These are phyloP conservation scores for Grosmannia penicillata DNA, from an alignment of 2,329 filamentous ascomycete genomes.

Conservation along the genomic window DNA sequence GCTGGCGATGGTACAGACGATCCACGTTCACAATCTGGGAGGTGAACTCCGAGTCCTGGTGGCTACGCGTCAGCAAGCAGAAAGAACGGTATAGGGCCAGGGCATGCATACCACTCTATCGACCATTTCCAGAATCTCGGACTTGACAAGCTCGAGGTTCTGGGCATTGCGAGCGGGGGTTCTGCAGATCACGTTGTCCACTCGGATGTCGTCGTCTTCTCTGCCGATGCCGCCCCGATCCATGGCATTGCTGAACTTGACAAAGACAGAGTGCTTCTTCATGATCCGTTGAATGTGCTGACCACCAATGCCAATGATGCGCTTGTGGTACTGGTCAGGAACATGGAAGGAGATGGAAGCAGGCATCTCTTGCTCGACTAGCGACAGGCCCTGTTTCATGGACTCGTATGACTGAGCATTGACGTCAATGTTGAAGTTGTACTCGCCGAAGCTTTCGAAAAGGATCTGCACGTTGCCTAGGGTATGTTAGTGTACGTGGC, in stretches of 20 bases:
- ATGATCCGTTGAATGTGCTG: slow-evolving; percentile 99
- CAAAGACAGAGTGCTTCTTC: slow-evolving; percentile 99
- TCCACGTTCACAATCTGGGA: slow-evolving; percentile 89
- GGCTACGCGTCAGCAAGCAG: too few species aligned
- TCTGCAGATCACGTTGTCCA: slow-evolving; percentile 97
- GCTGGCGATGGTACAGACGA: slow-evolving; percentile 85
- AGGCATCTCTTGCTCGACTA: slow-evolving; percentile 98
- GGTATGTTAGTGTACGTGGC: not conserved
- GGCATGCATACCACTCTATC: slow-evolving; percentile 61
- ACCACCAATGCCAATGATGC: slow-evolving; percentile 95
- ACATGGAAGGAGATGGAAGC: slow-evolving; percentile 98
- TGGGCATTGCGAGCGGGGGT: slow-evolving; percentile 94
- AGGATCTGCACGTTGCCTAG: slow-evolving; percentile 90
- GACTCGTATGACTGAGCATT: slow-evolving; percentile 85
- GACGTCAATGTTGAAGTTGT: slow-evolving; percentile 99
- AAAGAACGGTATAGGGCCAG: slow-evolving; percentile 6
- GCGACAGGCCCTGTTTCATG: slow-evolving; percentile 77
- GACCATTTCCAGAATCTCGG: slow-evolving; percentile 99
- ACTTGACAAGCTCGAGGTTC: slow-evolving; percentile 92
- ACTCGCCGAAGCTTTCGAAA: slow-evolving; percentile 98
- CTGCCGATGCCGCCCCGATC: slow-evolving; percentile 83
- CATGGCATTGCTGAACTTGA: slow-evolving; percentile 99
- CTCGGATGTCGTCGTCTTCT: slow-evolving; percentile 95
- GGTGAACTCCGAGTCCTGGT: slow-evolving; percentile 92
- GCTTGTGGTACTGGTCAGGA: slow-evolving; percentile 97